A percentile compares a stretch with the other conserved stretches of the same genome.
phyloP scores from a whole-genome alignment of 352 stramenopile species.

The Lagenidium sp. region DNA sequence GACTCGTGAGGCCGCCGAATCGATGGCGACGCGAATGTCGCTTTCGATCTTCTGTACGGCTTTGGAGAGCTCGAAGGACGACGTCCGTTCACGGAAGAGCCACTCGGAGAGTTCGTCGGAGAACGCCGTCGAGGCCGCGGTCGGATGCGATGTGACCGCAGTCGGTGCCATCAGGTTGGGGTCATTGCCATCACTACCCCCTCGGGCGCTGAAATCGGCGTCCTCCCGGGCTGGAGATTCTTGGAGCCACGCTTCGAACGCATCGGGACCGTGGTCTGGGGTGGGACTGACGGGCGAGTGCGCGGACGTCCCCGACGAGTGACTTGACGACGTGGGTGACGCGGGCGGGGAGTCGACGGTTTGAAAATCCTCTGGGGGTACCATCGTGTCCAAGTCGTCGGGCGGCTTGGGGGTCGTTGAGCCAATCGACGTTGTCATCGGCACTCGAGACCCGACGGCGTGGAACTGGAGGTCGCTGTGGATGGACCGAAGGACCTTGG shows the following conservation, averaged over 20 bases:
- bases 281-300: conserved; percentile 11
- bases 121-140: not conserved
- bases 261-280: conserved; percentile 5
- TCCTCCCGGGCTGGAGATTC: conserved; percentile 1
- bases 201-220: no score
- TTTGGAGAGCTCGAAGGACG: conserved; percentile 8
- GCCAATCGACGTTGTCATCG: no score
- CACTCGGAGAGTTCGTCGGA: conserved; percentile 10
- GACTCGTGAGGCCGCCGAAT: conserved; percentile 33
- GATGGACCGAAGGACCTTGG: no score
- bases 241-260: conserved; percentile 11
- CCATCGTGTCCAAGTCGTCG: no score
- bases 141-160: not conserved
- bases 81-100: conserved; percentile 3
- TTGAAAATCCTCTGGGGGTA: no score
- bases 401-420: no score
- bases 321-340: no score
- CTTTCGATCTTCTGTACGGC: conserved; percentile 44
- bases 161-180: not conserved
- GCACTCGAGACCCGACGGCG: no score
- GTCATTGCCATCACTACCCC: not conserved
- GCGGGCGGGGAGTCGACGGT: conserved; percentile 4
- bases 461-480: no score
- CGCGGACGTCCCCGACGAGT: no score
- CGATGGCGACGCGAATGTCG: conserved; percentile 45